Conservation (phyloP, 768 basidiomycete genomes). For the Rhizopogon rudus region DNA sequence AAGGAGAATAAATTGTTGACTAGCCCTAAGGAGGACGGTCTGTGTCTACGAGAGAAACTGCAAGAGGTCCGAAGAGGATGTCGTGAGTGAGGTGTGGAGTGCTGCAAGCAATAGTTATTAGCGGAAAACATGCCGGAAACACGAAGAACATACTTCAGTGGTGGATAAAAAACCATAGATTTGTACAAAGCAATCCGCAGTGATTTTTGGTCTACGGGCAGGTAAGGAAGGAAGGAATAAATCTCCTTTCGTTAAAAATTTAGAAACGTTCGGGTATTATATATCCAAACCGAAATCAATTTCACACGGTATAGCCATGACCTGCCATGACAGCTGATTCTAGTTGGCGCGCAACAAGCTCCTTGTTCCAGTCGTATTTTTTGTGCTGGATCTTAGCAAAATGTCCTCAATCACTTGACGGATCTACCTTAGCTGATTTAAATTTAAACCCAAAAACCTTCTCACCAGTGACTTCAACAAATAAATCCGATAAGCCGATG, state of each 20-base stretch:
- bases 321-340: neutral
- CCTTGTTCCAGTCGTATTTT: neutral
- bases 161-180: conserved; percentile 52
- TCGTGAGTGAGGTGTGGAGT: conserved; percentile 33
- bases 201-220: conserved; percentile 8
- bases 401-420: neutral
- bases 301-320: conserved; percentile 7
- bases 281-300: neutral
- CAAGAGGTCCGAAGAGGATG: conserved; percentile 62
- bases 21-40: conserved; percentile 74
- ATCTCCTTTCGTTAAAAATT: conserved; percentile 8
- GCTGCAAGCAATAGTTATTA: conserved; percentile 11
- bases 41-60: conserved; percentile 54
- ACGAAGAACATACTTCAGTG: conserved; percentile 22
- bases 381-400: neutral
- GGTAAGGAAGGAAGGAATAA: conserved; percentile 3
- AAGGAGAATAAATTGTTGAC: conserved; percentile 13
- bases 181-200: conserved; percentile 18
- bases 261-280: neutral
- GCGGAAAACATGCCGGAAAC: neutral
- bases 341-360: neutral
- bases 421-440: neutral
- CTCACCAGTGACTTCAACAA: neutral
- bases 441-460: neutral
- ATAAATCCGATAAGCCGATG: conserved; percentile 1